These are phyloP conservation scores for Ophiostoma pallidulum DNA, from an alignment of 2,329 filamentous ascomycete genomes.

Conservation along the genomic window DNA sequence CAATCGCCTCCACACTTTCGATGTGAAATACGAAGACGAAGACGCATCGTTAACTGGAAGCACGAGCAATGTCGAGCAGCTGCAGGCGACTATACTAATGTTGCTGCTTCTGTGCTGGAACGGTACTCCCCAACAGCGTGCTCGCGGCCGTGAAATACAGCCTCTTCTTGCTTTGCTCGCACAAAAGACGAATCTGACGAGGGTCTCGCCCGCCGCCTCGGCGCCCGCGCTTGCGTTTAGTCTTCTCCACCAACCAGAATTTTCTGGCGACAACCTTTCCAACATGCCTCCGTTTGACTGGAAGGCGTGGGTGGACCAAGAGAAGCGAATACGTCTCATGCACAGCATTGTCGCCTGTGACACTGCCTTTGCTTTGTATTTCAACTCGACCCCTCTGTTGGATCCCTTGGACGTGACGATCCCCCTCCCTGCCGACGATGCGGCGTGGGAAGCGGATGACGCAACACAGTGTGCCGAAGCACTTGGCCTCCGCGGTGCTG, in stretches of 20 bases:
- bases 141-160: constrained; percentile 51
- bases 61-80: constrained; percentile 48
- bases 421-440: constrained; percentile 64
- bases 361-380: constrained; percentile 57
- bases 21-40: constrained; percentile 31
- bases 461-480: constrained; percentile 53
- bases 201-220: constrained; percentile 29
- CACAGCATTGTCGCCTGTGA: constrained; percentile 57
- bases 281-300: constrained; percentile 49
- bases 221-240: constrained; percentile 6
- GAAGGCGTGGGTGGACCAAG: constrained; percentile 60
- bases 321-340: constrained; percentile 56
- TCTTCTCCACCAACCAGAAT: constrained; percentile 48
- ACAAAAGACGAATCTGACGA: constrained; percentile 47
- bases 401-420: constrained; percentile 55
- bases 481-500: constrained; percentile 51
- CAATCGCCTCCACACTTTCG: constrained; percentile 19
- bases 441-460: constrained; percentile 59
- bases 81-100: constrained; percentile 57
- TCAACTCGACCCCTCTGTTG: constrained; percentile 56
- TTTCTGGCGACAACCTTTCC: constrained; percentile 18
- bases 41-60: constrained; percentile 27
- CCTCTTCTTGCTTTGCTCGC: constrained; percentile 47
- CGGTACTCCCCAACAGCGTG: constrained; percentile 55
- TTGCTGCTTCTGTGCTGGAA: constrained; percentile 60